A percentile compares a stretch with the other conserved stretches of the same genome.
Conservation (phyloP, 768 basidiomycete genomes). For the Russula brevipes region DNA sequence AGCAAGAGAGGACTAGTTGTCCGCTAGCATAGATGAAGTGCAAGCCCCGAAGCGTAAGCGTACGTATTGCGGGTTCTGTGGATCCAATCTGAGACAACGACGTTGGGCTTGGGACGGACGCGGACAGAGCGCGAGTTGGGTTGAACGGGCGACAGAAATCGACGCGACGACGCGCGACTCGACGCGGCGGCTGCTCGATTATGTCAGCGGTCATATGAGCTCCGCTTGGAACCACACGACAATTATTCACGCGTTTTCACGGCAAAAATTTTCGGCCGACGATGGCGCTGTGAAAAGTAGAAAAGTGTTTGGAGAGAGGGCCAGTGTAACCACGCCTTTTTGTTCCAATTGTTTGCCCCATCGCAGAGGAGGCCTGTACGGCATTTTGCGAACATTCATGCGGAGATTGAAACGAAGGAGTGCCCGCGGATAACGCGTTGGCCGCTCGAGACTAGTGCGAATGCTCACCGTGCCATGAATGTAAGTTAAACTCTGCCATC, state of each 20-base stretch:
- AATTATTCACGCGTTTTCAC: neutral
- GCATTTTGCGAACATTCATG: constrained; percentile 9
- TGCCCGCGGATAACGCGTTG: constrained; percentile 29
- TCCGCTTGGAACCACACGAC: neutral
- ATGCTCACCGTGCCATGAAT: constrained; percentile 35
- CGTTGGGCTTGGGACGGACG: neutral
- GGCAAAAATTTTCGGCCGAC: neutral
- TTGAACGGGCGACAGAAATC: constrained; percentile 3
- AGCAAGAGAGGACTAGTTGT: constrained; percentile 17
- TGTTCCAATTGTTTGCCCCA: neutral
- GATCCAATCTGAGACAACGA: neutral
- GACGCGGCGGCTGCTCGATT: constrained; percentile 19
- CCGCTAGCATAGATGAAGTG: constrained; percentile 19
- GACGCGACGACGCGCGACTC: constrained; percentile 20
- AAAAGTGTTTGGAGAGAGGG: neutral
- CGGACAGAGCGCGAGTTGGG: constrained; percentile 1
- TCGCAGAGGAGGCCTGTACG: neutral
- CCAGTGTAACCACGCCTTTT: neutral
- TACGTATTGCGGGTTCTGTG: neutral
- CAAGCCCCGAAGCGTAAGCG: neutral
- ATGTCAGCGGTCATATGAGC: constrained; percentile 11
- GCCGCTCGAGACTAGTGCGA: constrained; percentile 28
- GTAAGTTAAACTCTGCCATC: constrained; percentile 34
- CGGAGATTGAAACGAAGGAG: constrained; percentile 32
- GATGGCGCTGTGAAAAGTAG: neutral